Percentiles rank a stretch among this genome's conserved stretches.
Conservation (phyloP, 176 grass and related monocot species). For the Oryza brachyantha region DNA sequence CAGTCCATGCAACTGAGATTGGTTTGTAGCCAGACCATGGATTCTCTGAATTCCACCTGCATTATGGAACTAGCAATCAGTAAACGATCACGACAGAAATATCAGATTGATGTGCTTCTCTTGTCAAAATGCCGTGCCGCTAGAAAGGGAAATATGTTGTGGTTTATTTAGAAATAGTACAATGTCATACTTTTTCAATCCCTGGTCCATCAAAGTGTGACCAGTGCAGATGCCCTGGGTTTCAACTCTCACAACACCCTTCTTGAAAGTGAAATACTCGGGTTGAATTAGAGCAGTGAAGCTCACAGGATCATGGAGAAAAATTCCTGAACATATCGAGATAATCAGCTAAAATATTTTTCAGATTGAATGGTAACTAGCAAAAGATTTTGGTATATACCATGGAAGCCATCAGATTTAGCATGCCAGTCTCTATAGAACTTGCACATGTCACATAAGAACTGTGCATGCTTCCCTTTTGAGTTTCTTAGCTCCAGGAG, state of each 20-base stretch:
- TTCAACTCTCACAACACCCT: conserved; percentile 89
- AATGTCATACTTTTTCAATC: conserved; percentile 66
- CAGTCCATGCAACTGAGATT: conserved; percentile 90
- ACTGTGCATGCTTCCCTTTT: conserved; percentile 60
- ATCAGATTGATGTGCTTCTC: background rate
- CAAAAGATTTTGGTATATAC: conserved; percentile 42
- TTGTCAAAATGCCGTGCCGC: background rate
- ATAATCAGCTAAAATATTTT: background rate
- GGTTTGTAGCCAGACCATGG: conserved; percentile 73
- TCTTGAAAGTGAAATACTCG: conserved; percentile 84
- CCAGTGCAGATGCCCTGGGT: conserved; percentile 83
- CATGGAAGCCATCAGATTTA: conserved; percentile 66
- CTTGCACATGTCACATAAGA: conserved; percentile 78
- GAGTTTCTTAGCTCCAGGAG: conserved; percentile 72
- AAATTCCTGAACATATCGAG: conserved; percentile 56
- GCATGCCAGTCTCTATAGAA: conserved; percentile 81
- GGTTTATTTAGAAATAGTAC: background rate
- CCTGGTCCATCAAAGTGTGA: conserved; percentile 94
- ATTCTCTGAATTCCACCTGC: conserved; percentile 81
- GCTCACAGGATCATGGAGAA: conserved; percentile 86
- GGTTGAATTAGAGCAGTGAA: conserved; percentile 66
- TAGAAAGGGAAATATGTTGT: background rate
- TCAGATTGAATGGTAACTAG: background rate
- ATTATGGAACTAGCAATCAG: background rate
- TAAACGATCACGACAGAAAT: background rate